Evolutionary conservation across 1,139 yeast genomes (phyloP).

Genomic region (Nadsonia commutata): DNA sequence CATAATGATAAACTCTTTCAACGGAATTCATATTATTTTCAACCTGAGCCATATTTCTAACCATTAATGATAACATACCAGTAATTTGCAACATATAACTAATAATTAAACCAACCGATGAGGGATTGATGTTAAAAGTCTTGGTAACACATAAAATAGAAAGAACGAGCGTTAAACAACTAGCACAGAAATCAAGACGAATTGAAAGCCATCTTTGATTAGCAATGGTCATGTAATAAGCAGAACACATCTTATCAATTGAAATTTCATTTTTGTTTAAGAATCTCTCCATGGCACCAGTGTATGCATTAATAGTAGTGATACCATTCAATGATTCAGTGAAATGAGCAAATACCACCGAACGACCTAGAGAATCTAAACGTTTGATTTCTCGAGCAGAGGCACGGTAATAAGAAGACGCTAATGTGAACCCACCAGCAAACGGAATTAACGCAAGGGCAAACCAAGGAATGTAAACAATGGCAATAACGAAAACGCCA

Average conservation of each 20-base stretch:
- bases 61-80: constrained; percentile 22
- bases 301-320: constrained; percentile 53
- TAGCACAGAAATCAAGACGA: constrained; percentile 43
- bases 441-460: constrained; percentile 55
- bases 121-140: constrained; percentile 45
- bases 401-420: constrained; percentile 53
- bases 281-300: constrained; percentile 33
- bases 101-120: constrained; percentile 58
- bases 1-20: constrained; percentile 66
- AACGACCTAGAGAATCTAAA: constrained; percentile 62
- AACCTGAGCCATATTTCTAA: constrained; percentile 42
- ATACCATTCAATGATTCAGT: constrained; percentile 63
- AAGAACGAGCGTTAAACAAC: constrained; percentile 30
- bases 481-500: constrained; percentile 55
- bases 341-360: constrained; percentile 63
- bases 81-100: constrained; percentile 26
- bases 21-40: constrained; percentile 79
- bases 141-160: constrained; percentile 49
- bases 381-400: constrained; percentile 78
- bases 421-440: constrained; percentile 28
- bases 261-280: constrained; percentile 32
- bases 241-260: constrained; percentile 55
- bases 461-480: constrained; percentile 64
- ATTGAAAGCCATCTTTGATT: constrained; percentile 71
- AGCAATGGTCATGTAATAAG: constrained; percentile 49